Evolutionary conservation across 495 filamentous ascomycete genomes (phyloP), one percentile per base, ranked within the genome.

Genomic region (Cercophora samala): DNA sequence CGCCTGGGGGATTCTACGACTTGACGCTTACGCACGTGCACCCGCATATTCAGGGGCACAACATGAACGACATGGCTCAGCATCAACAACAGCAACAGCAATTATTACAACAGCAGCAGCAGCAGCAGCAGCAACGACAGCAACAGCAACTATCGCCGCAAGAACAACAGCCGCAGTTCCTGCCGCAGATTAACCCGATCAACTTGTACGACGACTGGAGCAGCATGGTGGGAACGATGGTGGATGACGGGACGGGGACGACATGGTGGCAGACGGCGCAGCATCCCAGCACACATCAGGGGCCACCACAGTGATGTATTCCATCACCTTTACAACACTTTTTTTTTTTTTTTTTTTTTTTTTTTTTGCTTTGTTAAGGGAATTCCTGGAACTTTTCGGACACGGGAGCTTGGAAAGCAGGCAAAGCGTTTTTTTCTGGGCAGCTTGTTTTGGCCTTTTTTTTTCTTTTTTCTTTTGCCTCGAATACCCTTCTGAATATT

Each of bases 111-210:
- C 67, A 60, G 18, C 62, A 64, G 19, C 56, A 19, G 23, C 64
- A 62, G 29, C 62, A 65, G 58, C 67, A 69, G 37, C 60, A 64
- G 56, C 23, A 65, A 9, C 62, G 58, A 5, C 64, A 58, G 13
- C 63, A 29, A 17, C 51, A 42, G 11, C 62, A 63, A 17, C 68
- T 46, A 46, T 46, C 37, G n/a, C 67, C 42, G 54, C 66, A 61
- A 9, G 68, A 64, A 25, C 62, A 63, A 15, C 68, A 66, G 37
- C 79, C 83, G 53, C 78, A 80, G 21, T 81, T 83, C 66, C 42
- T 64, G 18, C 63, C 79, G 26, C 80, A 60, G 13, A 53, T 68
- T 13, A 52, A 52, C 1, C 56, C 60, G 5, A 68, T 61, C 24
- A 68, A 65, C 51, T 9, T 74, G 1, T 74, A 67, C 52, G 70